Conservation (phyloP, 2,329 filamentous ascomycete species). For the Pseudofabraea citricarpa region DNA sequence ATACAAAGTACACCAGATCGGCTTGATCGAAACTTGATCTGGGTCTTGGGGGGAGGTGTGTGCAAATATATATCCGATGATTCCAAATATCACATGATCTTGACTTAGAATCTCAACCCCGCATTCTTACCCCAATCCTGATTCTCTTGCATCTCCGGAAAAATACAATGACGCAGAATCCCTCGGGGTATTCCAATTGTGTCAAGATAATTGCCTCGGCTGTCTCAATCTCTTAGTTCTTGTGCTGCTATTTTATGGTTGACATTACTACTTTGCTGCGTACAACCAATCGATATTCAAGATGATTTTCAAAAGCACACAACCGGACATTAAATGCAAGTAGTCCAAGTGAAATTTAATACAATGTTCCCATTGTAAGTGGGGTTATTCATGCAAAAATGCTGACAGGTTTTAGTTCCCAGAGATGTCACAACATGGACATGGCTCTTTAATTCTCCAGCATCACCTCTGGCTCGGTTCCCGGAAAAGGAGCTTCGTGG, state of each 20-base stretch:
- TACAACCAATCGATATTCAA: slow-evolving; percentile 1
- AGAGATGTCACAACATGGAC: slow-evolving; percentile 52
- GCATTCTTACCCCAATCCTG: neutral
- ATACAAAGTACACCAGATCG: too few species aligned
- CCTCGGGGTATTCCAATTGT: too few species aligned
- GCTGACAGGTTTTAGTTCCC: slow-evolving; percentile 37
- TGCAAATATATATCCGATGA: neutral
- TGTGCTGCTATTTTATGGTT: too few species aligned
- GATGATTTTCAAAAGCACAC: slow-evolving; percentile 21
- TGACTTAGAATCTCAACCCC: neutral
- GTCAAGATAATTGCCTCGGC: too few species aligned
- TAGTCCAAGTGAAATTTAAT: neutral
- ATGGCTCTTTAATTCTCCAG: slow-evolving; percentile 54
- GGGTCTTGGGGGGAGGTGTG: too few species aligned
- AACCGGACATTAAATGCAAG: slow-evolving; percentile 20
- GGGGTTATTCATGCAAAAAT: neutral
- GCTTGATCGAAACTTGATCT: too few species aligned
- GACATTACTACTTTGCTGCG: neutral
- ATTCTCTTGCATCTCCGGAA: too few species aligned
- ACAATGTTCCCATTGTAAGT: neutral
- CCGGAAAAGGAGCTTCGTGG: slow-evolving; percentile 9
- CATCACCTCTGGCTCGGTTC: slow-evolving; percentile 37
- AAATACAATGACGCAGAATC: too few species aligned
- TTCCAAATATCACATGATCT: neutral
- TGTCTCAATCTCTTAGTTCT: neutral